Base-by-base conservation (phyloP, 495 filamentous ascomycete genomes). In the Talaromyces borbonicus region DNA sequence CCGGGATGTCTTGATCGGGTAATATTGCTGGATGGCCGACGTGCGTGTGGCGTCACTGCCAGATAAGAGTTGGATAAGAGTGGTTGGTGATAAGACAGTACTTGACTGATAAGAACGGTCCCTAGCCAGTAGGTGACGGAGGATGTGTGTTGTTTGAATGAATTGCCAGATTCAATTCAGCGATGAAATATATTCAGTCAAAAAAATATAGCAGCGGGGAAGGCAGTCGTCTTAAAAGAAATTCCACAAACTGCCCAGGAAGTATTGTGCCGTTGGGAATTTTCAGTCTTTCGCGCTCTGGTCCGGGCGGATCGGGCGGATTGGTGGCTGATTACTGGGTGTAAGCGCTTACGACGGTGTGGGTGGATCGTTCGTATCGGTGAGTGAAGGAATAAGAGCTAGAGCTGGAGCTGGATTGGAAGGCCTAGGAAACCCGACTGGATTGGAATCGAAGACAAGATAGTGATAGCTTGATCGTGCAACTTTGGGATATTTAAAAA, bases 51-150 rank as follows among this genome's bases (percentile, higher is more conserved):
- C 16, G 8, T 12, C 3, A 20, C 35, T 12, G 36, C n/a, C 8
- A 8, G 38, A 41, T 41, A 41, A 41, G 38, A 41, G 14, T 4
- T 4, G 38, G 22, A 20, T 9, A 15, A 16, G 35, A 4, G 35
- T 38, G n/a, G 35, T 30, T 30, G 27, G 27, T 30, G 27, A 30
- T 30, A n/a, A n/a, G n/a, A n/a, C n/a, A n/a, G n/a, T n/a, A n/a
- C n/a, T n/a, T n/a, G 31, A 16, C 6, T 33, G 22, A 20, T 22
- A 20, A 22, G 14, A 38, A 11, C 5, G 22, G 35, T 23, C 35
- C 35, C 35, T 38, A 38, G 22, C 35, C 35, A 15, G 35, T 22
- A 38, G 35, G 35, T 8, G 35, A 38, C 35, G n/a, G 35, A 38
- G n/a, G n/a, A n/a, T n/a, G n/a, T n/a, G n/a, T n/a, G n/a, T n/a